These are phyloP conservation scores for Isatis tinctoria DNA, from an alignment of 345 rosid genomes.

Conservation along the genomic window DNA sequence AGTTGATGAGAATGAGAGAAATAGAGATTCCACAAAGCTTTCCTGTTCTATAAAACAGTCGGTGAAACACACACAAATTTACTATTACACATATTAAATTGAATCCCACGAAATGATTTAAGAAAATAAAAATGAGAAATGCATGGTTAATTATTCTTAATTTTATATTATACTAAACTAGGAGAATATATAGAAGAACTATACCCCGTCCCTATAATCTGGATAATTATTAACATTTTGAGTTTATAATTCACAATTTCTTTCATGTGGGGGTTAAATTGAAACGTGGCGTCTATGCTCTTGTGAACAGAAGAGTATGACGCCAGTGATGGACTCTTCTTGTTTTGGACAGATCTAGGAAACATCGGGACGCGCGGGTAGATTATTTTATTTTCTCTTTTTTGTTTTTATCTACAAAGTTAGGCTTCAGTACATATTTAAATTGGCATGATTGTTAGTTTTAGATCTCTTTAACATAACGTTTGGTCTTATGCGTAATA, in stretches of 20 bases:
- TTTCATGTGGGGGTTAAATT: too few species aligned
- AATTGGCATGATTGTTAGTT: background rate
- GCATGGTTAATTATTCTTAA: too few species aligned
- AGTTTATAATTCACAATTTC: too few species aligned
- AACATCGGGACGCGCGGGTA: background rate
- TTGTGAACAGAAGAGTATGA: background rate
- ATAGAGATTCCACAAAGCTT: slow-evolving; percentile 70
- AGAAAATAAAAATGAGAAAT: too few species aligned
- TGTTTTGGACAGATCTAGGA: background rate
- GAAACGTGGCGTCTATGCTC: background rate
- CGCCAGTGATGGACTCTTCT: background rate
- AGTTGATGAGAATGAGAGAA: slow-evolving; percentile 66
- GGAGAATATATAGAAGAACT: too few species aligned
- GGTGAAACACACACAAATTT: background rate
- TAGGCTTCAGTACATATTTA: background rate
- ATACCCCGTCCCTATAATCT: too few species aligned
- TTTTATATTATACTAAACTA: too few species aligned
- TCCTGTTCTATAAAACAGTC: slow-evolving; percentile 46
- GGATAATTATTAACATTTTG: too few species aligned
- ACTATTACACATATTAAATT: too few species aligned
- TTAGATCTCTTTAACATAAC: background rate
- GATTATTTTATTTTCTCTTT: too few species aligned
- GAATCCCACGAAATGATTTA: too few species aligned
- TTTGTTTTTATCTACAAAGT: background rate
- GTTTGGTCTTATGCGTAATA: background rate